Evolutionary conservation across 257 asterid genomes (phyloP), one percentile per base, ranked within the genome.

Genomic region (Solanum okadae): DNA sequence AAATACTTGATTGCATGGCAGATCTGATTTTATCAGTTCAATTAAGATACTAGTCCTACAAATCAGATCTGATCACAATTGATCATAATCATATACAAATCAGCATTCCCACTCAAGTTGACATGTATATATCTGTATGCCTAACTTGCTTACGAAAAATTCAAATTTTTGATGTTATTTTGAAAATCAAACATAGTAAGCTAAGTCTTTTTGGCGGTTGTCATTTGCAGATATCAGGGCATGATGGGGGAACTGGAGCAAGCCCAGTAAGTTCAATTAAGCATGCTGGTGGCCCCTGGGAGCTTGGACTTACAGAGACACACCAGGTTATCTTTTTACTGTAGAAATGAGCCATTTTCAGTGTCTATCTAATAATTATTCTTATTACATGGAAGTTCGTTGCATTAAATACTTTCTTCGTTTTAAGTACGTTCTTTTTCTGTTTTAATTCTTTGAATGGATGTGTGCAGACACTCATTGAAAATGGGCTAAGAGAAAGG

Each of bases 211-310:
- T 82, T 15, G 16, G 44, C 2, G 42, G 44, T 82, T 82, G 86
- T 82, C 9, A 29, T 87, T 83, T 89, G 87, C 92, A 96, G 99
- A 97, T 97, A 95, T 97, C 99, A 37, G 99, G 99, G 87, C 99
- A 97, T 90, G 99, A 97, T 90, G 99, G 99, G 61, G 99, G 99
- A 85, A 97, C 99, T 84, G 99, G 99, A 86, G 99, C 99, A 78
- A 97, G 99, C 91, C 99, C 99, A 16, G 94, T 97, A 75, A 97
- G 99, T 93, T 97, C 99, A 88, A 97, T 97, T 91, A 97, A 97
- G 92, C 99, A 97, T 92, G 99, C 99, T 87, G 99, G 99, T 94
- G 99, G 99, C 91, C 99, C 99, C 85, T 97, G 99, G 99, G 99
- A 97, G 90, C 99, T 97, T 87, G 99, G 99, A 89, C 94, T 97